Base-by-base conservation (phyloP, 116 monocot genomes). In the Iris pallida region DNA sequence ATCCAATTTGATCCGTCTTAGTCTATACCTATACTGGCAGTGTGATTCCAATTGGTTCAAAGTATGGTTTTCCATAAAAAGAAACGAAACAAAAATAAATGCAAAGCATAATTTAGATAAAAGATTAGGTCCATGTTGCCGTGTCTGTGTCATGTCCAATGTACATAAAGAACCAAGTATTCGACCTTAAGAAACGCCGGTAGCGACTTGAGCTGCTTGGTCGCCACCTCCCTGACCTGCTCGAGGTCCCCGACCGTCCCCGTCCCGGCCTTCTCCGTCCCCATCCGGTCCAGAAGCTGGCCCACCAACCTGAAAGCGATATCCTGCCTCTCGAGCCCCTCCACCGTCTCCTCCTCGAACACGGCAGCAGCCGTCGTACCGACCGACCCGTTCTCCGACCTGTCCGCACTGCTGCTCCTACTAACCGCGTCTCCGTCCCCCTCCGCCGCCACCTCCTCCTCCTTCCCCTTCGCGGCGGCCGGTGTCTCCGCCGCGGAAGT, bases 111-210 rank as follows among this genome's bases (percentile, higher is more conserved):
- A 30, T 30, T 30, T 30, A 30, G 30, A 1, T 0, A 30, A 30
- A 30, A 30, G 30, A 30, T 30, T 30, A 30, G 30, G 3, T 30
- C 30, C 3, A 30, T n/a, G n/a, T n/a, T n/a, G n/a, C n/a, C n/a
- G 16, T 30, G 30, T 30, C 30, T 30, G 30, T 3, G 30, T 30
- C 30, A 30, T 30, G 30, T 30, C 30, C 2, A 3, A 30, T 30
- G 3, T 30, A 56, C 16, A 56, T 30, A 30, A 48, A 49, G 12
- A 20, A 20, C 14, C 16, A 42, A 18, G 12, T 3, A 61, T 48
- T 53, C 47, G 4, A 97, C 98, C 93, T 99, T 99, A 40, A 99
- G 88, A 70, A 99, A 99, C 48, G 68, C 71, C 8, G 92, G 79
- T 59, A 93, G 67, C 7, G 82, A 90, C 67, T 84, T 90, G 64